Evolutionary conservation across 352 stramenopile genomes (phyloP).

Genomic region (Phytopythium litorale): DNA sequence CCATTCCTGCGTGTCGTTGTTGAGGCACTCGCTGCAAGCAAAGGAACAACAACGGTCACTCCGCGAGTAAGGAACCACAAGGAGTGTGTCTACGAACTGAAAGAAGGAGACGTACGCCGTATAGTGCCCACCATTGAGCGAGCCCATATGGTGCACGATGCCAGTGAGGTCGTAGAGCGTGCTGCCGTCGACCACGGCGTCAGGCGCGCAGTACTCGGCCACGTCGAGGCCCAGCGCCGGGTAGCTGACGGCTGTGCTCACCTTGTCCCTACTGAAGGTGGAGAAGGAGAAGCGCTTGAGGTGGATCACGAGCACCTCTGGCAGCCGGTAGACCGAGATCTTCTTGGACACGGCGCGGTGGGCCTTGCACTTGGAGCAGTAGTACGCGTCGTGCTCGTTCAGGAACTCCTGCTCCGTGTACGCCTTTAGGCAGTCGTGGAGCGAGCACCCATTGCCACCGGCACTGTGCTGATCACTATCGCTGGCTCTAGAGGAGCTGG

Average conservation of each 20-base stretch:
- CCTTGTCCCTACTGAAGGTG: constrained; percentile 72
- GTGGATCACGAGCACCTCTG: constrained; percentile 85
- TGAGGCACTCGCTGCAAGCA: constrained; percentile 51
- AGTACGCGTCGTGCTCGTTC: constrained; percentile 62
- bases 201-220: constrained; percentile 56
- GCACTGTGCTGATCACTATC: neutral
- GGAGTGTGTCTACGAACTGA: neutral
- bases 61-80: neutral
- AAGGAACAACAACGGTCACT: neutral
- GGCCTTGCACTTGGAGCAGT: constrained; percentile 70
- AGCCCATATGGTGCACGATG: constrained; percentile 78
- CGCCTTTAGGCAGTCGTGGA: constrained; percentile 66
- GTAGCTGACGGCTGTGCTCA: constrained; percentile 62
- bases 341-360: constrained; percentile 69
- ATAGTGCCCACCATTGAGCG: constrained; percentile 79
- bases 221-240: constrained; percentile 60
- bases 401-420: constrained; percentile 73
- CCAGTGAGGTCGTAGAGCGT: constrained; percentile 76
- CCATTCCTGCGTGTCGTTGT: constrained; percentile 66
- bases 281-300: constrained; percentile 89
- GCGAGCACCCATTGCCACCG: constrained; percentile 21
- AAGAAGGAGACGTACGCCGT: constrained; percentile 42
- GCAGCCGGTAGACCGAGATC: constrained; percentile 72
- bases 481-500: neutral
- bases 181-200: constrained; percentile 62